phyloP scores from a whole-genome alignment of 164 flowering plant genomes.

The Pachysandra terminalis region DNA sequence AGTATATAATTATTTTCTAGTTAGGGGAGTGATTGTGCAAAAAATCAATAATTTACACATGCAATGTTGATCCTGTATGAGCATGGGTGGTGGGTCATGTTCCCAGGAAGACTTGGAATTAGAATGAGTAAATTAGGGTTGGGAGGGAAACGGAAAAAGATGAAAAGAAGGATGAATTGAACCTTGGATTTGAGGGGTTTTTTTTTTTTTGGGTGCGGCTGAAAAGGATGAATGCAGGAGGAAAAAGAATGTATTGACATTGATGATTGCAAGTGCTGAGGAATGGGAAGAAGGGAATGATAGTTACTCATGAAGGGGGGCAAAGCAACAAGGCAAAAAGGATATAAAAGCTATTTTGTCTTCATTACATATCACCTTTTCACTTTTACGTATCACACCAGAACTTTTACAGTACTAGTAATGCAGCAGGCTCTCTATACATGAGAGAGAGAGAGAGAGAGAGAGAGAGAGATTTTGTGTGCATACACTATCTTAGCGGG shows the following conservation, averaged over 20 bases:
- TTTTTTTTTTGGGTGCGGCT: not conserved
- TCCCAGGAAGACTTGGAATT: too few species aligned
- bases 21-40: not conserved
- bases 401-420: not conserved
- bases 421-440: not conserved
- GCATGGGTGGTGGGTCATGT: not conserved
- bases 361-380: not conserved
- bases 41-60: not conserved
- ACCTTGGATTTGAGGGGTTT: conserved; percentile 1
- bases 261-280: conserved; percentile 6
- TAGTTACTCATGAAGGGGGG: conserved; percentile 3
- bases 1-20: too few species aligned
- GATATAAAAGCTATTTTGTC: not conserved
- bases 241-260: not conserved
- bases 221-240: not conserved
- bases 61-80: not conserved
- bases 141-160: not conserved
- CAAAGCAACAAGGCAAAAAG: conserved; percentile 1
- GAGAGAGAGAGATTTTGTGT: too few species aligned
- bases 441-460: too few species aligned
- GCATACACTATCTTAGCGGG: too few species aligned
- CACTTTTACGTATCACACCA: not conserved
- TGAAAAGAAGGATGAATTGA: too few species aligned
- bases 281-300: conserved; percentile 2
- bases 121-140: not conserved